Evolutionary conservation across 176 grass and related monocot genomes (phyloP).

Genomic region (Bothriochloa decipiens): DNA sequence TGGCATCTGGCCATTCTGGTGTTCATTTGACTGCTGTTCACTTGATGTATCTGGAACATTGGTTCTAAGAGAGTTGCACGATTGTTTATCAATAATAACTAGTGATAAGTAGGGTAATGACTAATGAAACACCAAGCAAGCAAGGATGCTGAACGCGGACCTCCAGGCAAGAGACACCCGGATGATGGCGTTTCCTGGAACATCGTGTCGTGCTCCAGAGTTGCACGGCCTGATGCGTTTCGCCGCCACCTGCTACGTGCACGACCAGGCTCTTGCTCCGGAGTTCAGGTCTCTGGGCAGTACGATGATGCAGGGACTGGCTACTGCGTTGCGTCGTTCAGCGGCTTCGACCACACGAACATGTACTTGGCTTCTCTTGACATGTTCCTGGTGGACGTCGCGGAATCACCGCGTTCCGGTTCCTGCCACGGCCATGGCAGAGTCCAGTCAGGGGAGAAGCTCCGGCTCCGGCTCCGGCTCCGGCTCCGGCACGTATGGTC

Average conservation of each 20-base stretch:
- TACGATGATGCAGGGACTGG: neutral
- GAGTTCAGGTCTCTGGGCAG: neutral
- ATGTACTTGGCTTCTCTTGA: neutral
- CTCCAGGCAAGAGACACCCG: slow-evolving; percentile 43
- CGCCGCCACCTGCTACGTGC: neutral
- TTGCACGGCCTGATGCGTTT: neutral
- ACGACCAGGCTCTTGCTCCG: neutral
- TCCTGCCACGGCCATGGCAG: neutral
- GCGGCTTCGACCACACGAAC: neutral
- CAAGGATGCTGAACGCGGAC: slow-evolving; percentile 9
- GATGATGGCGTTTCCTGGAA: slow-evolving; percentile 8
- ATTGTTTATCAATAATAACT: too few relatives aligned
- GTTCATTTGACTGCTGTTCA: too few relatives aligned
- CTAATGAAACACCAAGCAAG: neutral
- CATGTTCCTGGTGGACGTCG: slow-evolving; percentile 38
- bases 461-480: neutral
- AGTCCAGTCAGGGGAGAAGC: neutral
- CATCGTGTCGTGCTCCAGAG: neutral
- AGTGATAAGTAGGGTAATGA: too few relatives aligned
- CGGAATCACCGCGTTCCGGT: neutral
- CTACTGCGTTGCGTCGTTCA: neutral
- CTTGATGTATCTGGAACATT: too few relatives aligned
- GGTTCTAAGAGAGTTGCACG: too few relatives aligned
- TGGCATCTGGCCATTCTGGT: too few relatives aligned
- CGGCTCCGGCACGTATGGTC: neutral